Percentiles rank a stretch among this genome's conserved stretches.
Conservation (phyloP, 1,139 yeast genomes). For the Kodamaea plutei region DNA sequence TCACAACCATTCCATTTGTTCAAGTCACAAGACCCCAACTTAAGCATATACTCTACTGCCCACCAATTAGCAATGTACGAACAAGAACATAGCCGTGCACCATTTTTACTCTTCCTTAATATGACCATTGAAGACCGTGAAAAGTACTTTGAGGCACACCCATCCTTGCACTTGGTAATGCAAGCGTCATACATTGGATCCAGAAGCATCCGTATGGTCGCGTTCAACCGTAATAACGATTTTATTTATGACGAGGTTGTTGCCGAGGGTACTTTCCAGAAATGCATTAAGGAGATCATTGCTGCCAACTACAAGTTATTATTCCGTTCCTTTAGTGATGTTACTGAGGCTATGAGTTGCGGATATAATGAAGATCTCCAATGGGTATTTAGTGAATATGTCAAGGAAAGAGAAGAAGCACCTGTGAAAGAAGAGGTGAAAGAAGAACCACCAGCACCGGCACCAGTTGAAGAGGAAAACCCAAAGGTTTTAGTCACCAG, state of each 20-base stretch:
- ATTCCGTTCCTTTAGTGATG: slow-evolving; percentile 20
- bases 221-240: slow-evolving; percentile 22
- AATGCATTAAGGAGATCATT: slow-evolving; percentile 20
- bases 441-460: not conserved
- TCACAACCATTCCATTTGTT: slow-evolving; percentile 85
- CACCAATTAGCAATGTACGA: slow-evolving; percentile 63
- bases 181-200: slow-evolving; percentile 28
- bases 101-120: slow-evolving; percentile 64
- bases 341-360: slow-evolving; percentile 21
- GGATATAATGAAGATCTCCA: slow-evolving; percentile 23
- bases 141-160: slow-evolving; percentile 23
- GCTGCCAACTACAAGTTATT: slow-evolving; percentile 18
- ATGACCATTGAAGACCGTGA: slow-evolving; percentile 23
- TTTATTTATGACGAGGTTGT: slow-evolving; percentile 25
- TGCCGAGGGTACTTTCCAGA: slow-evolving; percentile 19
- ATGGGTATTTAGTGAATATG: slow-evolving; percentile 13
- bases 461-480: not conserved
- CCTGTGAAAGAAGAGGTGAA: not conserved
- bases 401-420: slow-evolving; percentile 1
- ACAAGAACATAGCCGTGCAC: slow-evolving; percentile 56
- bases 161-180: slow-evolving; percentile 24
- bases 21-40: slow-evolving; percentile 36
- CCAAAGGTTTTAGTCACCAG: too few species aligned
- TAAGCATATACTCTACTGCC: slow-evolving; percentile 69
- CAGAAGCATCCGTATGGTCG: slow-evolving; percentile 26